Base-by-base conservation (phyloP, 2,329 filamentous ascomycete species). In the Fusarium chaquense region DNA sequence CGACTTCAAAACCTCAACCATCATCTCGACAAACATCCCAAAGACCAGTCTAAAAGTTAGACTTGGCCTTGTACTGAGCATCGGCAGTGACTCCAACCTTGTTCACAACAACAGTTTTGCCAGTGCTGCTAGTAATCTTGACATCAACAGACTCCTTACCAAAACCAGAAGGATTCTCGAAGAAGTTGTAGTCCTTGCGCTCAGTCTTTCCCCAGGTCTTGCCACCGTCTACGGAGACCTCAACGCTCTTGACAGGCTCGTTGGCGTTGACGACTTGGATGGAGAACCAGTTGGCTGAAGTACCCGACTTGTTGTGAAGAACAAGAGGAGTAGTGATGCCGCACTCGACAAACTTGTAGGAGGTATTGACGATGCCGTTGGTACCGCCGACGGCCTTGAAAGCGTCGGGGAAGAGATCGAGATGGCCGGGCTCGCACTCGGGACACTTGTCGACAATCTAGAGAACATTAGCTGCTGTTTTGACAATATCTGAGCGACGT, bases 201-300 rank as follows among this genome's bases (percentile, higher is more conserved):
- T 79, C 81, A 1, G 89, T 90, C n/a, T 75, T 51, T 76, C 84
- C 76, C 89, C 88, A 91, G 16, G 85, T 86, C 55, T 71, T 82
- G 20, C 89, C 89, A 13, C 85, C 83, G 72, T 91, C 85, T 20
- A 83, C 87, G 62, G 85, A 88, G 61, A 91, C 88, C 70, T 91
- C 88, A 26, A 91, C 81, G 67, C 79, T 82, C 55, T 81, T 72
- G 41, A 91, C 83, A 18, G 83, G 82, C 63, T 86, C 81, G 75
- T 89, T 89, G 72, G 86, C 80, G 78, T 91, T 90, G 72, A 89
- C 82, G 44, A 91, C 88, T 76, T 91, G 89, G 83, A 80, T 79
- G 44, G 75, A 76, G 71, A 77, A 79, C 81, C 80, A 84, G 73
- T 79, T 77, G n/a, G 69, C 51, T 8, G 81, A 83, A 6, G 81